A percentile compares a stretch with the other conserved stretches of the same genome.
phyloP scores from a whole-genome alignment of 331 rosid genomes.

The Acacia concinna region DNA sequence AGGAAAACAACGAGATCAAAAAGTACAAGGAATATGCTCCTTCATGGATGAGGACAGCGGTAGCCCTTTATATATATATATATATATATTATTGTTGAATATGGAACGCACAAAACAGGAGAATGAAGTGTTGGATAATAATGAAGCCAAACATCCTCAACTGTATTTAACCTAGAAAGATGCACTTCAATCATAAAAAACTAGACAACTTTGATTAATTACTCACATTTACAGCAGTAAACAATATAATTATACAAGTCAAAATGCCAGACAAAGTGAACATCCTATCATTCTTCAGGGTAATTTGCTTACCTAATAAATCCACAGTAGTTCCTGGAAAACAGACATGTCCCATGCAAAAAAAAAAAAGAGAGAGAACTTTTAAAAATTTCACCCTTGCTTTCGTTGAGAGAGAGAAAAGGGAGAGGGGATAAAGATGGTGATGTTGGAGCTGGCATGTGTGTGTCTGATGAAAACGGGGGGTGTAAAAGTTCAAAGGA shows the following conservation, averaged over 20 bases:
- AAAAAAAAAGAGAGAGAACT: too few relatives aligned
- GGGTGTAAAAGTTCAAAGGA: conserved; percentile 62
- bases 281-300: conserved; percentile 32
- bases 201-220: not conserved
- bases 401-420: not conserved
- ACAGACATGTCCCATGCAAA: conserved; percentile 10
- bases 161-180: conserved; percentile 11
- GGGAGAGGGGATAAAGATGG: not conserved
- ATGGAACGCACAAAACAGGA: not conserved
- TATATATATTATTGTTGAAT: not conserved
- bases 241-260: conserved; percentile 27
- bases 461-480: not conserved
- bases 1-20: not conserved
- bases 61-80: not conserved
- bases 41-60: conserved; percentile 1
- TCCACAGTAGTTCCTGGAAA: conserved; percentile 27
- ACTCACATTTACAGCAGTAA: not conserved
- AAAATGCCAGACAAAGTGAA: conserved; percentile 38
- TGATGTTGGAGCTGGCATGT: conserved; percentile 2
- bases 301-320: conserved; percentile 25
- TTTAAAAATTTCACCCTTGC: conserved; percentile 12
- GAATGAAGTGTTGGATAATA: not conserved
- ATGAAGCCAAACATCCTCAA: conserved; percentile 1
- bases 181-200: conserved; percentile 6
- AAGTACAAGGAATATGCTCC: conserved; percentile 33